Evolutionary conservation across 768 basidiomycete genomes (phyloP), one percentile per base, ranked within the genome.

Genomic region (Kwoniella europaea): DNA sequence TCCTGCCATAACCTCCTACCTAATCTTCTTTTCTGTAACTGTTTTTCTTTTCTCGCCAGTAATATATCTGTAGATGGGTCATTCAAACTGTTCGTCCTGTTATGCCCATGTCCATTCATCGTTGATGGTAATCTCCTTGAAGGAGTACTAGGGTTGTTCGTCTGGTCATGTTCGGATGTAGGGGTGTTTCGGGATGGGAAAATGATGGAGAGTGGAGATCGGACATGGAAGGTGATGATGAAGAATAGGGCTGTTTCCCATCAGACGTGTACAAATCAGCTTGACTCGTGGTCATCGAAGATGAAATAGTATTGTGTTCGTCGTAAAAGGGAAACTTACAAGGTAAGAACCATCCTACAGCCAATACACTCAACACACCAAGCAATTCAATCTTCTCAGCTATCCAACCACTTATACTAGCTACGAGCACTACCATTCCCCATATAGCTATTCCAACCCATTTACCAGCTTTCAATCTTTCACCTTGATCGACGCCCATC

Each of bases 41-140:
- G 89, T 57, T 89, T 86, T 83, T 98, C 94, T 85, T 98, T 98
- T 71, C 91, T 87, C 76, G 91, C 89, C 42, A 98, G 85, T 22
- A 98, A 88, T 0, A 78, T 63, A 74, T 86, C 86, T 29, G 72
- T 73, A 16, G 77, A 71, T 7, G 83, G 76, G 67, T 91, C 90
- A 78, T 24, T 78, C 72, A 79, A 56, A 54, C 74, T 76, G 57
- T 80, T 70, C 2, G 60, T 65, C 1, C 79, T 64, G 16, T 50
- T 20, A 68, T 80, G 79, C 3, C 65, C 57, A 20, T 43, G 52
- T 10, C 57, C 60, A 20, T 59, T 55, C 46, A 71, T 22, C 53
- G 42, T 16, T 5, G 62, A n/a, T 52, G 53, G 22, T 35, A 20
- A 35, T 53, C 67, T 46, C 2, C 41, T 29, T 50, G 41, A 53